These are phyloP conservation scores for Penicillium carneum DNA, from an alignment of 2,329 filamentous ascomycete genomes.

Conservation along the genomic window DNA sequence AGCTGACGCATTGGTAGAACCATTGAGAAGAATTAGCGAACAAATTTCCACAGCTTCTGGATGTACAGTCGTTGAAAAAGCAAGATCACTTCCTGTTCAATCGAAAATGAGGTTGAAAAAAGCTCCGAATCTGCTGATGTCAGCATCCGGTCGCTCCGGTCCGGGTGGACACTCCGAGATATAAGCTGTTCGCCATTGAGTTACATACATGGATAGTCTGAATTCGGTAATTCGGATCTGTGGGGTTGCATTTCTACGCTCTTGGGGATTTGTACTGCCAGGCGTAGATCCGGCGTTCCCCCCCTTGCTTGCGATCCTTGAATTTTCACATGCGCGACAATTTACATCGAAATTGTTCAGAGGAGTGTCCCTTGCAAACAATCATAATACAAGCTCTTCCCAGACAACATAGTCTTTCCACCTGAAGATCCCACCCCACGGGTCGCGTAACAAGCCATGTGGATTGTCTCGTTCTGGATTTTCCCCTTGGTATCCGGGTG, in stretches of 20 bases:
- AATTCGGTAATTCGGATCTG: constrained; percentile 7
- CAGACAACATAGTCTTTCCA: background rate
- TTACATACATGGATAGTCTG: background rate
- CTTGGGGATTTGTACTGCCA: background rate
- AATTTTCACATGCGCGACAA: constrained; percentile 1
- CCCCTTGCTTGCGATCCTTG: constrained; percentile 10
- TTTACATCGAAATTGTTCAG: background rate
- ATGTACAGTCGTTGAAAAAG: background rate
- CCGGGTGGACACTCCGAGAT: background rate
- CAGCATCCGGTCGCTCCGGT: constrained; percentile 10
- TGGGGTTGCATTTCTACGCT: constrained; percentile 3
- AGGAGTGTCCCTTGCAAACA: constrained; percentile 10
- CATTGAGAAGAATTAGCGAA: background rate
- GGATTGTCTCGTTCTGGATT: constrained; percentile 22
- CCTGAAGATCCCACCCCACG: constrained; percentile 6
- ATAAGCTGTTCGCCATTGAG: background rate
- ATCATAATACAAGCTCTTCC: constrained; percentile 4
- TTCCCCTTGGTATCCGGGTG: constrained; percentile 20
- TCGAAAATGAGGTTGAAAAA: background rate
- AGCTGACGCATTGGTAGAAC: background rate
- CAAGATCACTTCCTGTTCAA: background rate
- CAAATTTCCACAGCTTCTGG: background rate
- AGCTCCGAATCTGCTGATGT: constrained; percentile 1
- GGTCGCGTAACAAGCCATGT: constrained; percentile 13
- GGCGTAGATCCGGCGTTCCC: background rate